phyloP scores from a whole-genome alignment of 495 filamentous ascomycete genomes.

The Penicillium crystallinum region DNA sequence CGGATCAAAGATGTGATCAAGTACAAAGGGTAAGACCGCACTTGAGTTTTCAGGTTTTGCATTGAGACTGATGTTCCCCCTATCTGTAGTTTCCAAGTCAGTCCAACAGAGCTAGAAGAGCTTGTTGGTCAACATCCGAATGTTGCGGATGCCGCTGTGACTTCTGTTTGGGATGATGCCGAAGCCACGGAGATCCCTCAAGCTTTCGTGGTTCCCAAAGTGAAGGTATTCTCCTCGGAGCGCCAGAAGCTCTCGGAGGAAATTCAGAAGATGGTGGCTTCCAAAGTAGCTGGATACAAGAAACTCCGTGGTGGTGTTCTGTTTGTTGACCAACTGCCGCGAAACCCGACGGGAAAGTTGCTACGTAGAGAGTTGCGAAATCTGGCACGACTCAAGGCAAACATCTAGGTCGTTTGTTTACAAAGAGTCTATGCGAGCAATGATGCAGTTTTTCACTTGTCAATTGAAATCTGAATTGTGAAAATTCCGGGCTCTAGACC shows the following conservation, averaged over 20 bases:
- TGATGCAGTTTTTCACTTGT: too few relatives aligned
- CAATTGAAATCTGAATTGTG: too few relatives aligned
- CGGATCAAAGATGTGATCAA: neutral
- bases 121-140: constrained; percentile 20
- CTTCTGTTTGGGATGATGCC: constrained; percentile 48
- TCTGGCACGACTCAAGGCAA: too few relatives aligned
- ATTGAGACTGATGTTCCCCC: neutral
- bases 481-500: too few relatives aligned
- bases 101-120: constrained; percentile 28
- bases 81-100: constrained; percentile 30
- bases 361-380: constrained; percentile 29
- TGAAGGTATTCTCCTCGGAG: neutral
- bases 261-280: constrained; percentile 49
- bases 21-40: neutral
- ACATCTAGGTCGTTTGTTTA: too few relatives aligned
- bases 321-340: constrained; percentile 68
- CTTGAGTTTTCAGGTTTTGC: neutral
- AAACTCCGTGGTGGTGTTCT: constrained; percentile 64
- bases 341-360: constrained; percentile 73
- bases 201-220: constrained; percentile 61
- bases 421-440: too few relatives aligned
- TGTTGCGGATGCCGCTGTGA: constrained; percentile 24
- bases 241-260: constrained; percentile 45
- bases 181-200: constrained; percentile 68
- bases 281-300: constrained; percentile 57